phyloP scores from a whole-genome alignment of 176 grass and related monocot species.

The Puccinellia tenuiflora region DNA sequence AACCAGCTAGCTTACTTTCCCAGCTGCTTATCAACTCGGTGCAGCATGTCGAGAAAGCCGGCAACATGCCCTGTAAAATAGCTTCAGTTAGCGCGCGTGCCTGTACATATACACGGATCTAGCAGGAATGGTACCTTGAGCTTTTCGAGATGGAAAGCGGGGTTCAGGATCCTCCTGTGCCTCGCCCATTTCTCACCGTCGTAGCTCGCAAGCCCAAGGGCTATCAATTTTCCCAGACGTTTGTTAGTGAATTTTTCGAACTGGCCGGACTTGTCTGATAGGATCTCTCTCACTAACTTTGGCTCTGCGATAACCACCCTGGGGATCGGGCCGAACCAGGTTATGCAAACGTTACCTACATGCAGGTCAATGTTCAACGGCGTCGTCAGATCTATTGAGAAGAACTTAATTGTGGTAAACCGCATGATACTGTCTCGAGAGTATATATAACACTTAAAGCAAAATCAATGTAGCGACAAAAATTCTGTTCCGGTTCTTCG shows the following conservation, averaged over 20 bases:
- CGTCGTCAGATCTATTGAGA: neutral
- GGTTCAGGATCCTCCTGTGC: slow-evolving; percentile 66
- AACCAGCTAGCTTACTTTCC: slow-evolving; percentile 15
- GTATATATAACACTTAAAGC: too few relatives aligned
- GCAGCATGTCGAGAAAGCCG: slow-evolving; percentile 52
- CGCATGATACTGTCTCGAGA: too few relatives aligned
- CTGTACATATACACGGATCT: neutral
- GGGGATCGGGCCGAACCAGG: slow-evolving; percentile 57
- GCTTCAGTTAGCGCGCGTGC: neutral
- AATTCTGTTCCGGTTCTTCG: too few relatives aligned
- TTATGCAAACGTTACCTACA: slow-evolving; percentile 57
- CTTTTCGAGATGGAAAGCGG: slow-evolving; percentile 73
- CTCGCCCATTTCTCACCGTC: slow-evolving; percentile 78
- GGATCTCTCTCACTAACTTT: slow-evolving; percentile 50
- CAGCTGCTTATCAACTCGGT: slow-evolving; percentile 42
- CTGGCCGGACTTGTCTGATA: slow-evolving; percentile 63
- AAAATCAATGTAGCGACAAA: too few relatives aligned
- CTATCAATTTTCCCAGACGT: slow-evolving; percentile 21
- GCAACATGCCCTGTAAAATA: slow-evolving; percentile 46
- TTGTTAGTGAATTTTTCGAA: slow-evolving; percentile 34
- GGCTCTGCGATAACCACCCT: slow-evolving; percentile 46
- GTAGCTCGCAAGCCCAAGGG: slow-evolving; percentile 37
- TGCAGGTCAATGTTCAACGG: neutral
- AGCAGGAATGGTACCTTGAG: slow-evolving; percentile 44
- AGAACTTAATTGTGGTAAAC: neutral